These are phyloP conservation scores for Cercophora samala DNA, from an alignment of 495 filamentous ascomycete genomes.

Conservation along the genomic window DNA sequence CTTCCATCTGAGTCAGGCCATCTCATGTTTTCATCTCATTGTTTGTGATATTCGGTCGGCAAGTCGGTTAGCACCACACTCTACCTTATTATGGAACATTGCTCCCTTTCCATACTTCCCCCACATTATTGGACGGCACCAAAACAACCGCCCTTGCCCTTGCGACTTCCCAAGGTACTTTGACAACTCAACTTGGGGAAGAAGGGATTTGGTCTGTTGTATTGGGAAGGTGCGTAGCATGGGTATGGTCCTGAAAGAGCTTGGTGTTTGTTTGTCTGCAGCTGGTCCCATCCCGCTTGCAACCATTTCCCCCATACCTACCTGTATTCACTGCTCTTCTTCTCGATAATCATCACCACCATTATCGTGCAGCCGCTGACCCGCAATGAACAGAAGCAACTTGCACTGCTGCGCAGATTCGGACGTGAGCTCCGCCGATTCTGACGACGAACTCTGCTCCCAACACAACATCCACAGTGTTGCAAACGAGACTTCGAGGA, in stretches of 20 bases:
- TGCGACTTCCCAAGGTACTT: not conserved
- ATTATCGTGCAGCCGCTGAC: not conserved
- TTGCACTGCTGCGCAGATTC: slow-evolving; percentile 5
- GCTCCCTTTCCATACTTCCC: too few relatives aligned
- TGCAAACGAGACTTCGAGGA: not conserved
- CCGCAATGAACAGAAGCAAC: slow-evolving; percentile 7
- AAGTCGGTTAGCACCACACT: not conserved
- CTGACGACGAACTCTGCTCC: not conserved
- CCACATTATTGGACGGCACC: too few relatives aligned
- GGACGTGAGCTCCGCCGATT: not conserved
- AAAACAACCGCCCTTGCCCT: not conserved
- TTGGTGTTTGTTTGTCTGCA: not conserved
- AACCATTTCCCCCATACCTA: not conserved
- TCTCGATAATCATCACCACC: not conserved
- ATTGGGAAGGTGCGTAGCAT: not conserved
- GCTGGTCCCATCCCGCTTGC: too few relatives aligned
- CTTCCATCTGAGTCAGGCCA: not conserved
- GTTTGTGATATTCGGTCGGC: not conserved
- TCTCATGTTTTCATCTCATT: not conserved
- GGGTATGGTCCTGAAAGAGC: not conserved
- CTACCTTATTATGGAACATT: too few relatives aligned
- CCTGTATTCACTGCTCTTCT: not conserved
- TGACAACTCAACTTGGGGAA: not conserved
- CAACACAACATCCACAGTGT: not conserved
- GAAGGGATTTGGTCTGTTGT: not conserved